Percentiles rank a stretch among this genome's conserved stretches.
These are phyloP conservation scores for Opeltia flavorubescens DNA, from an alignment of 495 filamentous ascomycete species.

Conservation along the genomic window DNA sequence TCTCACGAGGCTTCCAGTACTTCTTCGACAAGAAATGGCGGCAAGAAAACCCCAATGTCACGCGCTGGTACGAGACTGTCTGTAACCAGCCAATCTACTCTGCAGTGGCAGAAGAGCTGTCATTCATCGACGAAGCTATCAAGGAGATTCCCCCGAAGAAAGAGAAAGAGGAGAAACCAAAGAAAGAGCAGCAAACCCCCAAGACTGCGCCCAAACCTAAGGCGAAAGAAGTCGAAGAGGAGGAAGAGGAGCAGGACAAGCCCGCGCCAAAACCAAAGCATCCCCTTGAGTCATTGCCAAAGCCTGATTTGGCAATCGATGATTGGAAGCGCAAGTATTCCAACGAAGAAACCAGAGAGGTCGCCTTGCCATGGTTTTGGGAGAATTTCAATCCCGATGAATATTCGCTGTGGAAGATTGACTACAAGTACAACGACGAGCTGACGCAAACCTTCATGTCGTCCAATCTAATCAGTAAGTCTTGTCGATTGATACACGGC, in stretches of 20 bases:
- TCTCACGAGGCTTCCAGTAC: constrained; percentile 73
- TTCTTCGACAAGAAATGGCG: constrained; percentile 85
- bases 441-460: constrained; percentile 96
- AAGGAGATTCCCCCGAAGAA: constrained; percentile 90
- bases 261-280: constrained; percentile 88
- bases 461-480: constrained; percentile 74
- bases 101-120: constrained; percentile 54
- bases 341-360: constrained; percentile 75
- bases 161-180: constrained; percentile 50
- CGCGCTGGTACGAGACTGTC: constrained; percentile 90
- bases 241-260: constrained; percentile 55
- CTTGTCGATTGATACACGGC: too few relatives aligned
- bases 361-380: constrained; percentile 96
- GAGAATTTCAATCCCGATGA: constrained; percentile 82
- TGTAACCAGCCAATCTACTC: constrained; percentile 83
- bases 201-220: constrained; percentile 41
- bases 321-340: constrained; percentile 99
- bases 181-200: constrained; percentile 40
- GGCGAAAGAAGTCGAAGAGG: constrained; percentile 44
- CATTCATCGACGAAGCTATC: constrained; percentile 71
- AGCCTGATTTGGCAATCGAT: constrained; percentile 69
- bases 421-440: constrained; percentile 98
- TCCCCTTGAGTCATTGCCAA: constrained; percentile 75
- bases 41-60: constrained; percentile 61
- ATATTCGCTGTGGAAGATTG: constrained; percentile 82